Percentiles rank a stretch among this genome's conserved stretches.
Evolutionary conservation across 495 filamentous ascomycete genomes (phyloP).

Genomic region (Hyaloscypha variabilis): DNA sequence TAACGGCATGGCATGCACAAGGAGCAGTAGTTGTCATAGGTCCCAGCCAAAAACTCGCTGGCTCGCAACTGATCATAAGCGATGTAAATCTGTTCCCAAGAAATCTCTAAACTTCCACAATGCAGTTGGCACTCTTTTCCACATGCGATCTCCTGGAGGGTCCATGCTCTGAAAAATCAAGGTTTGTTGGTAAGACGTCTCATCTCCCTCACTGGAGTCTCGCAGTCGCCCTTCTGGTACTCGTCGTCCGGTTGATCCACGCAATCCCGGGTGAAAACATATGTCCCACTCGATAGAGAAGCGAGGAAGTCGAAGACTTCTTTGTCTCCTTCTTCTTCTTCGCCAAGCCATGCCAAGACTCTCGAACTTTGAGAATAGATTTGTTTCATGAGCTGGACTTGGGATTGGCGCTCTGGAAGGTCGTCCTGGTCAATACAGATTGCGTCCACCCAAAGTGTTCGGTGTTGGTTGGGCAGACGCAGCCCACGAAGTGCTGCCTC

Average conservation of each 20-base stretch:
- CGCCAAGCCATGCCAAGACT: constrained; percentile 3
- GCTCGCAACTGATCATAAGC: not conserved
- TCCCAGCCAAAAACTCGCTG: not conserved
- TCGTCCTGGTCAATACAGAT: not conserved
- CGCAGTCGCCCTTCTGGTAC: not conserved
- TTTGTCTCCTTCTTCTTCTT: not conserved
- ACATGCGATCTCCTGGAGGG: constrained; percentile 3
- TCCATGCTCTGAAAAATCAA: constrained; percentile 10
- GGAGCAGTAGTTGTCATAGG: not conserved
- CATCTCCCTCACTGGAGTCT: not conserved
- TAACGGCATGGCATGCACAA: not conserved
- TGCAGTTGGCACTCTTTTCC: constrained; percentile 1
- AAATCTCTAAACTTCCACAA: not conserved
- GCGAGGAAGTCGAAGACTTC: not conserved
- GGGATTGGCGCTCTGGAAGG: not conserved
- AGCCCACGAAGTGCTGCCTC: not conserved
- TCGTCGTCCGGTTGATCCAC: not conserved
- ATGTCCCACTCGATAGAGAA: not conserved
- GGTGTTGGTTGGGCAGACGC: not conserved
- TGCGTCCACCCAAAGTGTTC: not conserved
- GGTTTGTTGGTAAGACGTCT: not conserved
- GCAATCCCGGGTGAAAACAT: not conserved
- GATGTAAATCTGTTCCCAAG: not conserved
- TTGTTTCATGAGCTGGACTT: not conserved
- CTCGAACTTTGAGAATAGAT: not conserved